Evolutionary conservation across 805 yeast species (phyloP).

Genomic region (Hagleromyces aurorensis): DNA sequence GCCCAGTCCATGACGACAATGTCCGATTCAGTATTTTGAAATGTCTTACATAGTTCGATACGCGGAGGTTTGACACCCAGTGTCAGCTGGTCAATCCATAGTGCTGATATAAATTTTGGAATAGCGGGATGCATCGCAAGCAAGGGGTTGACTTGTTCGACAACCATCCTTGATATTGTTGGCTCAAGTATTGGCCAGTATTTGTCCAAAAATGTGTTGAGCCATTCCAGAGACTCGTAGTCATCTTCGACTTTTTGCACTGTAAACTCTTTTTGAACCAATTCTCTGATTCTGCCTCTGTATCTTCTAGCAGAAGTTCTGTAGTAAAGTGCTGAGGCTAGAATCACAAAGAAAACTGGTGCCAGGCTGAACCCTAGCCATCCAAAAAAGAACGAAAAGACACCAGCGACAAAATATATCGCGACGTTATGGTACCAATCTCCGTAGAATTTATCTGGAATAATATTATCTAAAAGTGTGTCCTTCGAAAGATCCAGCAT

Average conservation of each 20-base stretch:
- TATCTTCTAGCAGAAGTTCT: conserved; percentile 78
- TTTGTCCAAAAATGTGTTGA: conserved; percentile 78
- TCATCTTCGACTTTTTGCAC: conserved; percentile 77
- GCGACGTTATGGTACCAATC: conserved; percentile 96
- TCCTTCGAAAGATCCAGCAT: conserved; percentile 63
- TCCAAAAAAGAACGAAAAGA: conserved; percentile 74
- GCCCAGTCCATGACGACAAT: conserved; percentile 98
- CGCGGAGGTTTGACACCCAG: conserved; percentile 95
- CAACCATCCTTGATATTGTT: conserved; percentile 72
- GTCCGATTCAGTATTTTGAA: conserved; percentile 83
- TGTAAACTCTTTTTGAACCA: conserved; percentile 78
- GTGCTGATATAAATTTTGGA: conserved; percentile 75
- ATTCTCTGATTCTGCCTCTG: conserved; percentile 65
- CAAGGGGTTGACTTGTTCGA: conserved; percentile 77
- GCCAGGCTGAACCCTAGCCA: conserved; percentile 69
- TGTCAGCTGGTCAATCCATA: conserved; percentile 85
- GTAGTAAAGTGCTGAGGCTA: conserved; percentile 60
- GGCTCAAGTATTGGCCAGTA: conserved; percentile 94
- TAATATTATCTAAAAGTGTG: conserved; percentile 64
- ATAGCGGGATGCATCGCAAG: conserved; percentile 63
- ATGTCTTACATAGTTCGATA: conserved; percentile 80
- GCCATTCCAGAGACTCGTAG: conserved; percentile 93
- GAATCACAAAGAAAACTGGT: conserved; percentile 66
- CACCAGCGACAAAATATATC: conserved; percentile 54
- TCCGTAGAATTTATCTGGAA: conserved; percentile 75